A percentile compares a stretch with the other conserved stretches of the same genome.
Conservation (phyloP, 805 yeast species). For the Hanseniaspora pseudoguilliermondii region DNA sequence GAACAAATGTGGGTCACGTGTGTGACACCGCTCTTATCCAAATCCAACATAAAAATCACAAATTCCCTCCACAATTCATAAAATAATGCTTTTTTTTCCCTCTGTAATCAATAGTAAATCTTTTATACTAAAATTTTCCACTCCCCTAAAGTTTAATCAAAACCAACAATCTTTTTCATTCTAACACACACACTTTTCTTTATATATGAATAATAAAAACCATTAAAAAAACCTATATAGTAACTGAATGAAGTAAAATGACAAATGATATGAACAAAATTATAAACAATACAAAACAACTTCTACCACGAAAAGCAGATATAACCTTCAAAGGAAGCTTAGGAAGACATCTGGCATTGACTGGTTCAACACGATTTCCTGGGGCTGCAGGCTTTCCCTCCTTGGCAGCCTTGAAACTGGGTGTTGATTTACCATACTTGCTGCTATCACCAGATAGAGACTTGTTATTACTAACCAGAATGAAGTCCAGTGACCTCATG, state of each 20-base stretch:
- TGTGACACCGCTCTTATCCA: too few relatives aligned
- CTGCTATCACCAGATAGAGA: constrained; percentile 6
- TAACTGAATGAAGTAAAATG: neutral
- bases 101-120: too few relatives aligned
- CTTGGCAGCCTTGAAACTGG: constrained; percentile 9
- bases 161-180: too few relatives aligned
- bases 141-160: too few relatives aligned
- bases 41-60: too few relatives aligned
- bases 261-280: neutral
- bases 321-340: constrained; percentile 3
- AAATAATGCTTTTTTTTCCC: too few relatives aligned
- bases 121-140: too few relatives aligned
- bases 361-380: constrained; percentile 8
- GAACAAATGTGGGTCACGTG: too few relatives aligned
- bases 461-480: neutral
- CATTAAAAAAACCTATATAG: too few relatives aligned
- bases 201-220: too few relatives aligned
- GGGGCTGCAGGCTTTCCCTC: constrained; percentile 10
- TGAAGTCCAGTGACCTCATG: constrained; percentile 11
- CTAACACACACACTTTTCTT: too few relatives aligned
- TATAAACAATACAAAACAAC: neutral
- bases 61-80: too few relatives aligned
- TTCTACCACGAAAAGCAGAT: neutral
- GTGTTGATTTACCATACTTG: constrained; percentile 9
- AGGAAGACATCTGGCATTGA: constrained; percentile 8